These are phyloP conservation scores for Diutina catenulata DNA, from an alignment of 1,139 yeast genomes.

Conservation along the genomic window DNA sequence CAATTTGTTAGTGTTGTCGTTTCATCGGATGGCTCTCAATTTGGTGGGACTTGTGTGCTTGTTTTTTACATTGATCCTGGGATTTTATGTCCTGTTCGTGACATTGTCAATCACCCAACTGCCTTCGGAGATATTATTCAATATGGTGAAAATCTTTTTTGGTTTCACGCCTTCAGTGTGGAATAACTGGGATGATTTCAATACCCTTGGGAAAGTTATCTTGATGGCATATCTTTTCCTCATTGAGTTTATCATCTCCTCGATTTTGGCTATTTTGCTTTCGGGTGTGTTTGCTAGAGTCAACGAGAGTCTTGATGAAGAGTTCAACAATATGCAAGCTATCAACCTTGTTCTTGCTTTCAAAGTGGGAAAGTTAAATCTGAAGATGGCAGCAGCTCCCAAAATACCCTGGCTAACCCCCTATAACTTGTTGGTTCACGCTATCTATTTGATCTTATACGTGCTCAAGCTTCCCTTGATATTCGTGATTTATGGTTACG, in stretches of 20 bases:
- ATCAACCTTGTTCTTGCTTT: constrained; percentile 26
- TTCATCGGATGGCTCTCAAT: constrained; percentile 44
- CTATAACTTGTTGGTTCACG: constrained; percentile 7
- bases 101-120: constrained; percentile 37
- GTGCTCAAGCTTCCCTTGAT: constrained; percentile 25
- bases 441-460: constrained; percentile 11
- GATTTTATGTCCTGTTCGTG: constrained; percentile 46
- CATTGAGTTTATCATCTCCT: constrained; percentile 45
- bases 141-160: constrained; percentile 43
- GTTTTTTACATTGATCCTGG: constrained; percentile 40
- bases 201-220: constrained; percentile 35
- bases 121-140: constrained; percentile 41
- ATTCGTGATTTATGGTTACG: constrained; percentile 22
- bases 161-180: constrained; percentile 59
- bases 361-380: constrained; percentile 12
- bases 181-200: constrained; percentile 45
- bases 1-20: constrained; percentile 40
- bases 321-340: constrained; percentile 30
- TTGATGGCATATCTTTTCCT: constrained; percentile 43
- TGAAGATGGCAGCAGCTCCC: constrained; percentile 6
- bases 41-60: constrained; percentile 41
- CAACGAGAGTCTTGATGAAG: constrained; percentile 26
- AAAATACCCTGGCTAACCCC: background rate
- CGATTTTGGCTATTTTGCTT: constrained; percentile 48
- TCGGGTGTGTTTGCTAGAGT: constrained; percentile 32